Evolutionary conservation across 345 rosid species (phyloP), one percentile per base, ranked within the genome.

Genomic region (Eucalyptus shirleyi): DNA sequence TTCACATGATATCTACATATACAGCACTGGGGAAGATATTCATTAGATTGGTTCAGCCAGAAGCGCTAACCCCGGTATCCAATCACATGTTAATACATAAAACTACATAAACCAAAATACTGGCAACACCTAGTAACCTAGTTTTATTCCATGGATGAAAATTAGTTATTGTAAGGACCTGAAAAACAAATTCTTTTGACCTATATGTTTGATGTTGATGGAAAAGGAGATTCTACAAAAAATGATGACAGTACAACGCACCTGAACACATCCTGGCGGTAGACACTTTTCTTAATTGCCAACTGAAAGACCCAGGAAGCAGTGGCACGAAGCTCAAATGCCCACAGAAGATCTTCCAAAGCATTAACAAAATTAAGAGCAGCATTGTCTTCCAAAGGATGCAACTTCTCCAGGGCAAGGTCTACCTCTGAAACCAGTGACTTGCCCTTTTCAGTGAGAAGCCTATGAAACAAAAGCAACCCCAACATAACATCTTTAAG

Each of bases 291-390:
- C 93, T 96, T 96, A 90, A 97, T 89, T 89, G 98, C 99, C 93
- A 96, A 87, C 51, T 94, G 98, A 92, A 95, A 98, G 89, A 97
- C 94, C 98, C 98, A 96, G 59, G 97, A 96, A 50, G 99, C 99
- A 90, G 97, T 95, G 88, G 98, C 98, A 90, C 99, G 95, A 89
- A 92, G 96, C 88, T 96, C 99, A 93, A 97, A 98, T 72, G 98
- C 98, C 99, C 99, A 98, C 87, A 97, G 92, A 89, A 98, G 93
- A 94, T 98, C 96, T 91, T 91, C 95, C 91, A 98, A 92, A 86
- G 99, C 97, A 91, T 98, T 98, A 67, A 95, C 96, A 91, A 95
- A 95, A 94, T 98, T 98, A 87, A 97, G 94, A 90, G 98, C 98
- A 45, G 98, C 99, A 92, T 95, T 91, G 80, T 98, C 99, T 92